Percentiles rank a stretch among this genome's conserved stretches.
Conservation (phyloP, 306 rosid genomes). For the Vicia faba region DNA sequence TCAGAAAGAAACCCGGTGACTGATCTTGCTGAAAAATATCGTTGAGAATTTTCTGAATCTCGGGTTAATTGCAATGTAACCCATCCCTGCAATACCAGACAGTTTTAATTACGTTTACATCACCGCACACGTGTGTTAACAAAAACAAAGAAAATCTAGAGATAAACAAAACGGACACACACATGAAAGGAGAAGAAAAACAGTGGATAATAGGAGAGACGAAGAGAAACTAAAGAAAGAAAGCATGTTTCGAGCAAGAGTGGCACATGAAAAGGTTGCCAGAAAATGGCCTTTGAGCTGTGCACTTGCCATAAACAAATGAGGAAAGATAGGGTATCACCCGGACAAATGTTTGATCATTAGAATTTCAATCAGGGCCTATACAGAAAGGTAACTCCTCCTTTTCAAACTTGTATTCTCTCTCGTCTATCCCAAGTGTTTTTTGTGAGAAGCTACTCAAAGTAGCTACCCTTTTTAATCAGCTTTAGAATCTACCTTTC, state of each 20-base stretch:
- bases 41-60: conserved; percentile 66
- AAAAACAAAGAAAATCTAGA: background rate
- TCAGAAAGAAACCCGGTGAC: conserved; percentile 96
- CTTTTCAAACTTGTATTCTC: background rate
- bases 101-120: background rate
- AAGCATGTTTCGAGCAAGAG: background rate
- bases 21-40: conserved; percentile 84
- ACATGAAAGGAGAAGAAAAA: background rate
- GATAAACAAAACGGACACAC: background rate
- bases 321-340: background rate
- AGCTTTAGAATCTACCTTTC: background rate
- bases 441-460: background rate
- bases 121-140: background rate
- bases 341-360: background rate
- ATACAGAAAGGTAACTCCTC: background rate
- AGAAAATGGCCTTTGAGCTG: background rate
- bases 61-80: conserved; percentile 77
- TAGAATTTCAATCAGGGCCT: background rate
- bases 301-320: conserved; percentile 6
- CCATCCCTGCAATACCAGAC: conserved; percentile 79
- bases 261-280: background rate
- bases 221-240: background rate
- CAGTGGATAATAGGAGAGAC: background rate
- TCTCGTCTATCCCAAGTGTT: background rate
- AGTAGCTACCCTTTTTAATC: background rate